Conservation (phyloP, 441 rosid species). For the Gossypium schwendimanii region DNA sequence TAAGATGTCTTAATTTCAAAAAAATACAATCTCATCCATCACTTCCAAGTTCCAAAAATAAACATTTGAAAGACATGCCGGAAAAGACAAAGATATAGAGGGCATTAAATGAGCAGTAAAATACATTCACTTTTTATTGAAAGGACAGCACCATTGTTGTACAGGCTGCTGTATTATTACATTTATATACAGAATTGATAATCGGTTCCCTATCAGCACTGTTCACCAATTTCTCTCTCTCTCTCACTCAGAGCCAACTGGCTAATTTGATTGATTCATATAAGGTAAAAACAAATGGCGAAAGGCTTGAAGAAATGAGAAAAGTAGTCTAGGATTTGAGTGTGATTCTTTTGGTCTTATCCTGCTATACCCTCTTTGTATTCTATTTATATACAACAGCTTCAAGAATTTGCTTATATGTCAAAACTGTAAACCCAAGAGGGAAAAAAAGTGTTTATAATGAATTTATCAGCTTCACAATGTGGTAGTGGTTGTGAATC, state of each 20-base stretch:
- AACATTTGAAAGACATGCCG: not conserved
- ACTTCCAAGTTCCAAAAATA: not conserved
- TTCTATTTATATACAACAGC: conserved; percentile 19
- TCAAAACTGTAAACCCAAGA: not conserved
- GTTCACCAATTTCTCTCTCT: conserved; percentile 14
- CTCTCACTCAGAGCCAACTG: conserved; percentile 36
- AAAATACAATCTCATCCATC: not conserved
- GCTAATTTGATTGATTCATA: conserved; percentile 38
- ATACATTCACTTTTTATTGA: conserved; percentile 13
- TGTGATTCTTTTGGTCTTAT: conserved; percentile 26
- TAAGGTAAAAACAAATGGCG: conserved; percentile 18
- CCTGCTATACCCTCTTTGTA: not conserved
- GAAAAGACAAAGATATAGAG: not conserved
- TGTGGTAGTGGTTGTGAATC: conserved; percentile 68
- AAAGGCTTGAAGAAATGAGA: conserved; percentile 26
- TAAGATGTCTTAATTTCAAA: too few species aligned
- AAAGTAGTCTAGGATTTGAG: conserved; percentile 38
- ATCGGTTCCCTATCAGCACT: conserved; percentile 15
- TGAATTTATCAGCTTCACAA: conserved; percentile 52
- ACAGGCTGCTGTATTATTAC: conserved; percentile 12
- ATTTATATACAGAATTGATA: conserved; percentile 15
- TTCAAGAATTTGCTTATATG: not conserved
- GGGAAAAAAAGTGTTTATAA: conserved; percentile 4
- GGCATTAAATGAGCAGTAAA: conserved; percentile 5
- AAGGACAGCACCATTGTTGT: conserved; percentile 11